These are phyloP conservation scores for Tuctoria greenei DNA, from an alignment of 176 grass and related monocot genomes.

Conservation along the genomic window DNA sequence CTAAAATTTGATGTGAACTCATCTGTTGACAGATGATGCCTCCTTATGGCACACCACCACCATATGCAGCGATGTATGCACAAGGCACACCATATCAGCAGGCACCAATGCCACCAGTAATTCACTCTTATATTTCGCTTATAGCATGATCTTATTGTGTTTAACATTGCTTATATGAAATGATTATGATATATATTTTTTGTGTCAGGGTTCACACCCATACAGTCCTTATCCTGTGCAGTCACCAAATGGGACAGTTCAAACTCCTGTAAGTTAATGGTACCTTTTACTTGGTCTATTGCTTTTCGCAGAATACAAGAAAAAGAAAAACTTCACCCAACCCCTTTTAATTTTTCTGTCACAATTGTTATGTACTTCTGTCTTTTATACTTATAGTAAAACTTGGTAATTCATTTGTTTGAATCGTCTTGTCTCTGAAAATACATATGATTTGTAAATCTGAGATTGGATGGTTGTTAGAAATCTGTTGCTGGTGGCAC, in stretches of 20 bases:
- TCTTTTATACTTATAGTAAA: conserved; percentile 12
- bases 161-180: background rate
- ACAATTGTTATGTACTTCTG: conserved; percentile 26
- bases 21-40: conserved; percentile 55
- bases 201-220: conserved; percentile 52
- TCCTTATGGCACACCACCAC: conserved; percentile 54
- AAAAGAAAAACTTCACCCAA: background rate
- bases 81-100: conserved; percentile 61
- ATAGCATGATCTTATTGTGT: conserved; percentile 21
- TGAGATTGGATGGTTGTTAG: conserved; percentile 37
- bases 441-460: conserved; percentile 13
- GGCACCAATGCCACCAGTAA: conserved; percentile 48
- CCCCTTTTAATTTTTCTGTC: background rate
- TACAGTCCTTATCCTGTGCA: conserved; percentile 56
- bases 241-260: conserved; percentile 52
- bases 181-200: conserved; percentile 22
- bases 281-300: conserved; percentile 27
- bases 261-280: conserved; percentile 58
- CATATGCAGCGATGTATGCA: conserved; percentile 58
- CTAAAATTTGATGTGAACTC: conserved; percentile 36
- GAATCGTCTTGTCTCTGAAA: background rate
- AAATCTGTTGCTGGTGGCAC: conserved; percentile 45
- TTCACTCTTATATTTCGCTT: conserved; percentile 30
- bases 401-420: conserved; percentile 19
- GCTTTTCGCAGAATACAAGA: conserved; percentile 4